Evolutionary conservation across 352 stramenopile species (phyloP).

Genomic region (Phytophthora europaea): DNA sequence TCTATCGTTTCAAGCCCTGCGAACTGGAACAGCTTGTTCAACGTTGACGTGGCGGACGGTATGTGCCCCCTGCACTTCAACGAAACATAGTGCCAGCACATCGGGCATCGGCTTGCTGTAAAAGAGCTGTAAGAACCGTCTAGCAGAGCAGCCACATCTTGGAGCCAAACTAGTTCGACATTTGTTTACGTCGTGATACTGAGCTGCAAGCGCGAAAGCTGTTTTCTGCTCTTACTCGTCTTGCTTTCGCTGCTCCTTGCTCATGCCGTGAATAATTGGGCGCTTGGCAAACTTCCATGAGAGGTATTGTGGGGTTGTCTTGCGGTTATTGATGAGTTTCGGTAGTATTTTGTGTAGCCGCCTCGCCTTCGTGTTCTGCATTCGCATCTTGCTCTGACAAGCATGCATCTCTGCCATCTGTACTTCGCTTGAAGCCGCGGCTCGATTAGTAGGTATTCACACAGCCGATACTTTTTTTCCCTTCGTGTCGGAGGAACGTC

Average conservation of each 20-base stretch:
- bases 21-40: background rate
- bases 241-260: background rate
- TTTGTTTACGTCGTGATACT: background rate
- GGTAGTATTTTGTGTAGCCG: too few species aligned
- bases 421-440: background rate
- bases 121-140: background rate
- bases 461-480: background rate
- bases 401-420: background rate
- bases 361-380: too few species aligned
- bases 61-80: background rate
- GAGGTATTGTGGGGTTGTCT: background rate
- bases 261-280: background rate
- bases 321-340: too few species aligned
- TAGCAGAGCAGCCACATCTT: background rate
- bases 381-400: background rate
- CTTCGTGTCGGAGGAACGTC: background rate
- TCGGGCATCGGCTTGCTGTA: background rate
- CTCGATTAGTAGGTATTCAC: background rate
- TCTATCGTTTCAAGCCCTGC: background rate
- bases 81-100: background rate
- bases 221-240: background rate
- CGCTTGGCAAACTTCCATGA: background rate
- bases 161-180: background rate
- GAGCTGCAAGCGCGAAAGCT: background rate
- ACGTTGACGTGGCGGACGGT: background rate